Base-by-base conservation (phyloP, 2,329 filamentous ascomycete genomes). In the Epichloe amarillans region DNA sequence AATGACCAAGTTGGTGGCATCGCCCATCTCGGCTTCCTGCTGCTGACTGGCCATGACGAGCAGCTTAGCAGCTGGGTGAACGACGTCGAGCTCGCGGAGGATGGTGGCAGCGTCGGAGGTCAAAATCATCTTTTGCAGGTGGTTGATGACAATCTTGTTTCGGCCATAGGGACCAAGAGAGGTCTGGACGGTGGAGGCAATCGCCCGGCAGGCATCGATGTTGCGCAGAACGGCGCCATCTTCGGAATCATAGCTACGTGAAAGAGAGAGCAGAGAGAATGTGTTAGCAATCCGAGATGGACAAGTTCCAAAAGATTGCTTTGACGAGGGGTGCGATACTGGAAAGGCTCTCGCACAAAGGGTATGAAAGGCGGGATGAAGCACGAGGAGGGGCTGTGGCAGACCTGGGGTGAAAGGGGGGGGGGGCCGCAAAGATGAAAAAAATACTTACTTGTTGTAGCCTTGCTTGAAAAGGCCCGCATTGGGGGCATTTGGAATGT, bases 121-220 rank as follows among this genome's bases (percentile, higher is more conserved):
- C 57, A 98, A 77, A 62, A 96, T 95, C 93, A 98, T 96, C 79
- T 98, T 98, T 71, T 95, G 88, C 56, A 98, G 79, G 73, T 98
- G 94, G 77, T 98, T 98, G 77, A 98, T 97, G 73, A 98, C 88
- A 66, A 98, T 90, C 76, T 98, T 98, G 78, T 98, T 98, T 71
- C 93, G 87, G 64, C 93, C 93, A 71, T 95, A 96, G 54, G 93
- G 93, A 49, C 93, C 94, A 37, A 98, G 80, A 44, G 93, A 97
- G 52, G 93, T 97, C 75, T 95, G 89, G 47, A 98, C 93, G 49
- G 93, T 98, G 62, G 86, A 87, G 53, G 93, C 83, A 70, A 98
- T 97, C 59, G 93, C 88, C 58, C 90, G 82, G 75, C 93, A 98
- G 67, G 94, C 93, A 66, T 98, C 94, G 72, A 98, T 97, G 71